A percentile compares a stretch with the other conserved stretches of the same genome.
phyloP scores from a whole-genome alignment of 1,139 yeast species.

The Sugiyamaella pinicola region DNA sequence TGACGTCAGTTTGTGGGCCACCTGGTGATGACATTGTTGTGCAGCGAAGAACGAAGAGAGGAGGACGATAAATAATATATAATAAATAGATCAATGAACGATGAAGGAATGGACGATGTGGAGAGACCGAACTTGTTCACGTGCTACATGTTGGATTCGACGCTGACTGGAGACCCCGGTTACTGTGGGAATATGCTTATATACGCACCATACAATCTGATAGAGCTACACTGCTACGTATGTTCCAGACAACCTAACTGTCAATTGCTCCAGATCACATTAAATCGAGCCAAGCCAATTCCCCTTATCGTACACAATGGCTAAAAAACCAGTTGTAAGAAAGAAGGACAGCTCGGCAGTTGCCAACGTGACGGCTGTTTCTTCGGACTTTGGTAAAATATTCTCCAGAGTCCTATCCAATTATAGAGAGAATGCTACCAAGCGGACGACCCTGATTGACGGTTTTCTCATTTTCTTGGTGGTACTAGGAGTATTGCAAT shows the following conservation, averaged over 20 bases:
- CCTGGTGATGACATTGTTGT: neutral
- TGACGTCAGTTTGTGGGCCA: neutral
- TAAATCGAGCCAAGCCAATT: neutral
- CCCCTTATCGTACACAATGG: constrained; percentile 21
- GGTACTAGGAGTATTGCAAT: constrained; percentile 73
- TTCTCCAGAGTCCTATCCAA: constrained; percentile 28
- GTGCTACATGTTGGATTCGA: too few relatives aligned
- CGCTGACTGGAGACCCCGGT: too few relatives aligned
- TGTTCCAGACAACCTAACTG: neutral
- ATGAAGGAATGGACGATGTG: too few relatives aligned
- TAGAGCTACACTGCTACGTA: neutral
- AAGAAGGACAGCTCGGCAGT: constrained; percentile 17
- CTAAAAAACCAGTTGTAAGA: constrained; percentile 19
- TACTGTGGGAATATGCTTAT: too few relatives aligned
- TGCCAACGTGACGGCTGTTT: constrained; percentile 11
- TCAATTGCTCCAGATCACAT: neutral
- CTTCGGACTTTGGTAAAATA: constrained; percentile 28
- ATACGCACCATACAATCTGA: too few relatives aligned
- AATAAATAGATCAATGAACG: too few relatives aligned
- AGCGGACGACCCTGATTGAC: constrained; percentile 63
- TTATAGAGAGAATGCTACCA: constrained; percentile 32
- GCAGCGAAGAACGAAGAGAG: too few relatives aligned
- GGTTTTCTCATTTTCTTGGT: constrained; percentile 74
- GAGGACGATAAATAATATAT: too few relatives aligned
- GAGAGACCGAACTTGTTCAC: too few relatives aligned